Base-by-base conservation (phyloP, 208 protist species). In the Angomonas desouzai region DNA sequence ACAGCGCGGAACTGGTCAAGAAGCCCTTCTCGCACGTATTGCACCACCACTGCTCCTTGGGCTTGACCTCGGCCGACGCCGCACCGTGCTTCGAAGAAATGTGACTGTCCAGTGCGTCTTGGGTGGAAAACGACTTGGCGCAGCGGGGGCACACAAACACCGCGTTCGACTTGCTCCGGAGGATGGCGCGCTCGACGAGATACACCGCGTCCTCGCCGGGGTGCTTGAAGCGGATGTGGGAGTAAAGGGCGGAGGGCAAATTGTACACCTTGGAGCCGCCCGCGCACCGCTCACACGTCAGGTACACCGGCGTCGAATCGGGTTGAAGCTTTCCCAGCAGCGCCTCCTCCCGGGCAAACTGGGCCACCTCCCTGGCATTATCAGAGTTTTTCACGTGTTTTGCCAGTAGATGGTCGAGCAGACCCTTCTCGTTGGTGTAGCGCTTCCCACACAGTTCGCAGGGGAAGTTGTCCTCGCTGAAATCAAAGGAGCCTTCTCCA, bases 191-290 rank as follows among this genome's bases (percentile, higher is more conserved):
- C 25, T 92, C 78, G 20, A 91, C 83, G 33, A 93, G 81, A 55
- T 81, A 82, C 22, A 68, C 69, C 16, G 89, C 80, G 51, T 96
- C 87, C 62, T 87, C 83, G 28, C 30, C 40, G 20, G 85, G 81
- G 72, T 96, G 89, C 33, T 87, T 83, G 61, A 96, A 89, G 33
- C 87, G 81, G 11, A 96, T 85, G 68, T 96, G 89, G 6, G 89
- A 80, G 59, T 85, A 93, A 3, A 96, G 69, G 0, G 86, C 84
- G 0, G 89, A 96, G 4, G 86, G 75, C 51, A 78, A 72, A 25
- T 71, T 90, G 77, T 86, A 96, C 32, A 90, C 66, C 43, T 80
- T 85, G 7, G 33, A 34, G 20, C 18, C 6, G 18, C 3, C 20
- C 0, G 30, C 51, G 66, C 89, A 95, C 4, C 88, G 62, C 62